Base-by-base conservation (phyloP, 2,329 filamentous ascomycete species). In the Colletotrichum zoysiae region DNA sequence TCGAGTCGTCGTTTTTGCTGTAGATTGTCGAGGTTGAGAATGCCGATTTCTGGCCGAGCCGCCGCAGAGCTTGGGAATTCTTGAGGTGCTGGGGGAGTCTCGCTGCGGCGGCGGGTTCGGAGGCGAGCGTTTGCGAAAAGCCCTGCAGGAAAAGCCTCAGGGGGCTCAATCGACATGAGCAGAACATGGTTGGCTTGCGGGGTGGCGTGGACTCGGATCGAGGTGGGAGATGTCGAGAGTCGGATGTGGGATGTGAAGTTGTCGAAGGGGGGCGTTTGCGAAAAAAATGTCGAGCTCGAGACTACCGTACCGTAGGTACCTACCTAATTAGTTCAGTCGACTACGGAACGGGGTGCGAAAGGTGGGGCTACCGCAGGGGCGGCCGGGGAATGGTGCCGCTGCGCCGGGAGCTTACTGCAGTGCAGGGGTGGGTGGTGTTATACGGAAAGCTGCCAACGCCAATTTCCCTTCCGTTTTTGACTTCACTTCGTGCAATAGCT, bases 131-230 rank as follows among this genome's bases (percentile, higher is more conserved):
- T 74, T 85, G 82, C 3, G 79, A 78, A 38, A 88, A 78, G 40
- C 82, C 85, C 71, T 82, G 83, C 16, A 87, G 77, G 70, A 89
- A 88, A n/a, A 84, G 80, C 65, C 81, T 80, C 75, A 87, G 77
- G 11, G 86, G 81, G 40, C 81, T 79, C 8, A 79, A 81, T 70
- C 85, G 83, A 73, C 86, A 89, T 30, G 82, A 78, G 76, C 86
- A 88, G 73, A 77, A 81, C 86, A 88, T 88, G 59, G 0, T 65
- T 33, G n/a, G 23, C 73, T 77, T 73, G 63, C 46, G 12, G 14
- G 65, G 65, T 46, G 11, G 58, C n/a, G 59, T 1, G 33, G 6
- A 40, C 9, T 56, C 38, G 20, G 65, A 35, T 35, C 6, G 48
- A 35, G 2, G 9, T 23, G 20, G 50, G 50, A 56, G 23, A 35